Evolutionary conservation across 2,329 filamentous ascomycete genomes (phyloP).

Genomic region (Fusarium sp.): DNA sequence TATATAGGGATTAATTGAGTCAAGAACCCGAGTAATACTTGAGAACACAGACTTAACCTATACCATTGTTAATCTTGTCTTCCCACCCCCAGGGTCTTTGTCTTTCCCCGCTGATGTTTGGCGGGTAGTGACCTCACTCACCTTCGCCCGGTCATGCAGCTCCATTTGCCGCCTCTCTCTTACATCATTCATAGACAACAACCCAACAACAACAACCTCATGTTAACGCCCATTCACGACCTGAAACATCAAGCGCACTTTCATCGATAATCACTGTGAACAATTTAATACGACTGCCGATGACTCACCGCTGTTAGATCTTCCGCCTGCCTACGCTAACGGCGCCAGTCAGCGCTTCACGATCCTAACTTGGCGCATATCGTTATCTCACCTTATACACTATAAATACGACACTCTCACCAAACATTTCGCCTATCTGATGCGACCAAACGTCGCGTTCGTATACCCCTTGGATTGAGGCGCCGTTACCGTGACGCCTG

Average conservation of each 20-base stretch:
- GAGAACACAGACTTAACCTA: not conserved
- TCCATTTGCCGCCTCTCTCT: constrained; percentile 20
- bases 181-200: constrained; percentile 38
- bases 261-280: constrained; percentile 16
- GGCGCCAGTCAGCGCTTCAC: constrained; percentile 15
- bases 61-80: not conserved
- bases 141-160: not conserved
- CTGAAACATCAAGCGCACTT: not conserved
- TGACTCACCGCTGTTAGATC: constrained; percentile 27
- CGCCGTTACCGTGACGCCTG: constrained; percentile 11
- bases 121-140: constrained; percentile 13
- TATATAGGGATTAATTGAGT: not conserved
- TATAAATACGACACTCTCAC: constrained; percentile 16
- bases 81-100: not conserved
- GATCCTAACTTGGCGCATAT: constrained; percentile 7
- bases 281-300: not conserved
- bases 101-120: not conserved
- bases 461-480: not conserved
- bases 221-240: constrained; percentile 18
- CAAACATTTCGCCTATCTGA: constrained; percentile 1
- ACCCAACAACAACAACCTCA: constrained; percentile 9
- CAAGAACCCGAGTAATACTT: no score
- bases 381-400: constrained; percentile 10
- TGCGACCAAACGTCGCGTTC: constrained; percentile 1
- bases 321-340: not conserved